Percentiles rank a stretch among this genome's conserved stretches.
Evolutionary conservation across 2,329 filamentous ascomycete genomes (phyloP).

Genomic region (Penicillium italicum): DNA sequence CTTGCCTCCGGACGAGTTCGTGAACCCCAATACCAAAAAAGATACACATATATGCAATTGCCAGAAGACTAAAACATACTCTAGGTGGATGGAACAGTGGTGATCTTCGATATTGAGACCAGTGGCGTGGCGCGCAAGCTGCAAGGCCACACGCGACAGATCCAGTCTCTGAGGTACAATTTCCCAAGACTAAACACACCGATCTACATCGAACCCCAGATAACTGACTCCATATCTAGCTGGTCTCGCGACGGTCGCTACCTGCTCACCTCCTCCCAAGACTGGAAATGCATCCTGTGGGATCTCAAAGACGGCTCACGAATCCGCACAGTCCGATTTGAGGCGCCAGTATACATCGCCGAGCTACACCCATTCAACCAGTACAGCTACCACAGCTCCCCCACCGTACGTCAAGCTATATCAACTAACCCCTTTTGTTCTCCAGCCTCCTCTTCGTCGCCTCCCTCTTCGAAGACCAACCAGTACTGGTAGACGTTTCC

Average conservation of each 20-base stretch:
- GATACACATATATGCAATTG: neutral
- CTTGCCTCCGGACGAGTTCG: slow-evolving; percentile 83
- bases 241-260: slow-evolving; percentile 93
- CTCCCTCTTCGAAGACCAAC: slow-evolving; percentile 89
- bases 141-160: slow-evolving; percentile 86
- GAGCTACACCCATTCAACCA: slow-evolving; percentile 90
- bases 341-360: slow-evolving; percentile 90
- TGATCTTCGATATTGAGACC: slow-evolving; percentile 96
- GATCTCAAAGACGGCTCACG: slow-evolving; percentile 72
- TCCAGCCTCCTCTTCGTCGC: slow-evolving; percentile 79
- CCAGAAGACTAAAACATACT: slow-evolving; percentile 12
- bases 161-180: slow-evolving; percentile 71
- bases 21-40: slow-evolving; percentile 3
- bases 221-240: slow-evolving; percentile 40
- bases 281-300: slow-evolving; percentile 96
- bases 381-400: slow-evolving; percentile 49
- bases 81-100: slow-evolving; percentile 79
- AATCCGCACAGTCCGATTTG: slow-evolving; percentile 81
- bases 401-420: neutral
- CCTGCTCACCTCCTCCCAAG: slow-evolving; percentile 86
- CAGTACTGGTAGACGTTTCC: slow-evolving; percentile 78
- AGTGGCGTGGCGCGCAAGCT: slow-evolving; percentile 94
- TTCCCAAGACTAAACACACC: neutral
- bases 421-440: neutral
- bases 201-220: neutral